Evolutionary conservation across 768 basidiomycete genomes (phyloP).

Genomic region (Naganishia vaughanmartiniae): DNA sequence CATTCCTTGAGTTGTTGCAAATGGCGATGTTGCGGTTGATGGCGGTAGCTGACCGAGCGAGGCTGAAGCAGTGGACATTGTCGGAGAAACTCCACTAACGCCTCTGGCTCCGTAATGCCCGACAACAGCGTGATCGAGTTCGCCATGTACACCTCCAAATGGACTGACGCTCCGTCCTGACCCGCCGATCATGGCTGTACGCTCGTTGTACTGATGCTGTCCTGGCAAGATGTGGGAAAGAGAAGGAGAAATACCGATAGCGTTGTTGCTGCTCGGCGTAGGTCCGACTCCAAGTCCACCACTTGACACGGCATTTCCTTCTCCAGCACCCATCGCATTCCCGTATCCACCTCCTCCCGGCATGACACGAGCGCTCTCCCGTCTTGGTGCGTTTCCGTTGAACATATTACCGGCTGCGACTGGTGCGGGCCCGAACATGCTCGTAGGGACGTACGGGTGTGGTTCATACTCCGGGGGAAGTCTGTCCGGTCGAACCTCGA

Average conservation of each 20-base stretch:
- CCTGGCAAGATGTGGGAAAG: neutral
- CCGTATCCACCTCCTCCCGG: neutral
- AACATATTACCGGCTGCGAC: neutral
- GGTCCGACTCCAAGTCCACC: slow-evolving; percentile 5
- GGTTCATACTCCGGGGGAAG: slow-evolving; percentile 65
- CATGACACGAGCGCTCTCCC: neutral
- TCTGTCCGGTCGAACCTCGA: slow-evolving; percentile 88
- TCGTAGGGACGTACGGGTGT: slow-evolving; percentile 36
- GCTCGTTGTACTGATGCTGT: neutral
- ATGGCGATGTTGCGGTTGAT: neutral
- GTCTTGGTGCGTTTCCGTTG: neutral
- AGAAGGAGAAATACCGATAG: neutral
- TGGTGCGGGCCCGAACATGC: slow-evolving; percentile 3
- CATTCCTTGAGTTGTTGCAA: neutral
- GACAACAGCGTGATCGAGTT: neutral
- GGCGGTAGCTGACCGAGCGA: neutral
- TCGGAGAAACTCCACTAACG: neutral
- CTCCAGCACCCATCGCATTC: too few relatives aligned
- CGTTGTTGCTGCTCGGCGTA: neutral
- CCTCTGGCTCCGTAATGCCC: neutral
- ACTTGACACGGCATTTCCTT: neutral
- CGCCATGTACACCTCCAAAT: neutral
- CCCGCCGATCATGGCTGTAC: neutral
- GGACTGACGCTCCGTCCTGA: neutral
- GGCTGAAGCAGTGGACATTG: neutral